phyloP scores from a whole-genome alignment of 2,329 filamentous ascomycete genomes.

The Beauveria sp. region DNA sequence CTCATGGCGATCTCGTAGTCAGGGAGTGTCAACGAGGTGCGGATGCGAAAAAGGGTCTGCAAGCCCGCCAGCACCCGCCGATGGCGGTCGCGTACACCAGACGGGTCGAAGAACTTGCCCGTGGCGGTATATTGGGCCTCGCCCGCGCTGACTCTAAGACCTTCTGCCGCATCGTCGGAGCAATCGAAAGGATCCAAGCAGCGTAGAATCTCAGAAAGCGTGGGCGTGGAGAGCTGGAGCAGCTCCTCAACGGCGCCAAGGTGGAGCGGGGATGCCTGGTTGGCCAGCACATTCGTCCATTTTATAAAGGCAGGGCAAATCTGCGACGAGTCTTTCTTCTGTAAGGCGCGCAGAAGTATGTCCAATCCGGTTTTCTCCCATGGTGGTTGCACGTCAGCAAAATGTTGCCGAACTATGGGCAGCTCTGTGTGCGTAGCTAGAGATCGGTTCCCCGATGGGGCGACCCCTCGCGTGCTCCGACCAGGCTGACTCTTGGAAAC shows the following conservation, averaged over 20 bases:
- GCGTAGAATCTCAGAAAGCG: slow-evolving; percentile 57
- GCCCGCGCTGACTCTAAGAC: slow-evolving; percentile 29
- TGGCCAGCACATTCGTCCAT: slow-evolving; percentile 20
- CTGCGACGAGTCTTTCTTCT: slow-evolving; percentile 18
- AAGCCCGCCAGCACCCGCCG: slow-evolving; percentile 27
- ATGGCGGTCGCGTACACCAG: slow-evolving; percentile 38
- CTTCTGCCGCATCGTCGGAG: slow-evolving; percentile 40
- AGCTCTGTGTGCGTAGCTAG: slow-evolving; percentile 17
- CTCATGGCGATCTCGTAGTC: slow-evolving; percentile 40
- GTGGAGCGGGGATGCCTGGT: slow-evolving; percentile 15
- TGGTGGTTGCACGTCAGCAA: slow-evolving; percentile 12
- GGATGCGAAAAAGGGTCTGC: slow-evolving; percentile 25
- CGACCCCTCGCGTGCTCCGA: slow-evolving; percentile 15
- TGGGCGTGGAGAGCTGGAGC: slow-evolving; percentile 38
- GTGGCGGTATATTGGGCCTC: slow-evolving; percentile 33
- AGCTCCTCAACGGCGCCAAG: slow-evolving; percentile 24
- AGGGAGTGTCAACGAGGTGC: slow-evolving; percentile 23
- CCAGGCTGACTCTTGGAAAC: slow-evolving; percentile 13
- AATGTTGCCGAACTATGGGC: background rate
- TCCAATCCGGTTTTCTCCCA: slow-evolving; percentile 17
- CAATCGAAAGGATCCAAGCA: slow-evolving; percentile 51
- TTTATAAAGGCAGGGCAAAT: slow-evolving; percentile 20
- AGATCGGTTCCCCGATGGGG: slow-evolving; percentile 17
- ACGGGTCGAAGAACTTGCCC: slow-evolving; percentile 30
- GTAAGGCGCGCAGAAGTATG: slow-evolving; percentile 24